Evolutionary conservation across 2,329 filamentous ascomycete species (phyloP).

Genomic region (Cylindrodendrum hubeiense): DNA sequence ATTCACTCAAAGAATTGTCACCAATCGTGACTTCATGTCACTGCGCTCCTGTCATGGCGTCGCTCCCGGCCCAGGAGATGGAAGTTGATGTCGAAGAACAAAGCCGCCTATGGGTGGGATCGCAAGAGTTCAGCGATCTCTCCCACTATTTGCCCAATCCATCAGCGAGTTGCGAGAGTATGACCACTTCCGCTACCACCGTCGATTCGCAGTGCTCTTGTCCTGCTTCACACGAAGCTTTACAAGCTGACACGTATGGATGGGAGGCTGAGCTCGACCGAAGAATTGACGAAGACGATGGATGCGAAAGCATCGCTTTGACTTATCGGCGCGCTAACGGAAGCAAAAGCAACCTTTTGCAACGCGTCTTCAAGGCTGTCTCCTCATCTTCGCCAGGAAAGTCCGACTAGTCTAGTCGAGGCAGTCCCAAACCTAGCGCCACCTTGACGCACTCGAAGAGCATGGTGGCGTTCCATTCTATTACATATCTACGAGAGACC

Average conservation of each 20-base stretch:
- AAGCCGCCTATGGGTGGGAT: constrained; percentile 1
- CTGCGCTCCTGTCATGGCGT: constrained; percentile 9
- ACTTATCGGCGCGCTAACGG: constrained; percentile 43
- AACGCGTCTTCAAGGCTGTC: constrained; percentile 42
- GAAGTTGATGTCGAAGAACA: constrained; percentile 18
- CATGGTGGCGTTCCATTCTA: neutral
- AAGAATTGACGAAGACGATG: constrained; percentile 26
- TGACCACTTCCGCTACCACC: constrained; percentile 23
- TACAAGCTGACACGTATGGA: constrained; percentile 59
- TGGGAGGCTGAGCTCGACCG: constrained; percentile 63
- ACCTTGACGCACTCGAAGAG: neutral
- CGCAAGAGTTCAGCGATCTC: constrained; percentile 46
- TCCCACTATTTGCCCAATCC: constrained; percentile 55
- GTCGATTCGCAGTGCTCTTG: constrained; percentile 29
- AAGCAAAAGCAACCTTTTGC: constrained; percentile 39
- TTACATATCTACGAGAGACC: neutral
- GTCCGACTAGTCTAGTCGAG: constrained; percentile 29
- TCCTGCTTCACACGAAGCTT: constrained; percentile 24
- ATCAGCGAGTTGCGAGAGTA: constrained; percentile 37
- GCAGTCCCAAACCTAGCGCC: no score
- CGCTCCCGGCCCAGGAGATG: constrained; percentile 19
- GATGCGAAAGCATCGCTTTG: constrained; percentile 30
- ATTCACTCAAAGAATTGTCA: constrained; percentile 13
- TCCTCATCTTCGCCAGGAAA: constrained; percentile 35
- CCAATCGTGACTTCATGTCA: constrained; percentile 11